A percentile compares a stretch with the other conserved stretches of the same genome.
These are phyloP conservation scores for Teunomyces gatunensis DNA, from an alignment of 805 yeast genomes.

Conservation along the genomic window DNA sequence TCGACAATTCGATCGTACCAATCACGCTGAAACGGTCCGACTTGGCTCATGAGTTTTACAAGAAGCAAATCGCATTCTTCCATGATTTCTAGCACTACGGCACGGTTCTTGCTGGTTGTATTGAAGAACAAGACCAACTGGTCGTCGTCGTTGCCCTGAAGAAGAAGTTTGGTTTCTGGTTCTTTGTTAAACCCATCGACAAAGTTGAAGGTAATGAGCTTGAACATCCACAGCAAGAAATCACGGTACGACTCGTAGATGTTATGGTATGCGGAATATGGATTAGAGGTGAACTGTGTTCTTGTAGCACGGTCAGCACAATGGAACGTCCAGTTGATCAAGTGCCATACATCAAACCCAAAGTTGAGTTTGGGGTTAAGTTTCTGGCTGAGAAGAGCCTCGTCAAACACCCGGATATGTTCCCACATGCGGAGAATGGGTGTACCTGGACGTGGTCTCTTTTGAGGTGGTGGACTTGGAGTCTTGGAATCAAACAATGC, in stretches of 20 bases:
- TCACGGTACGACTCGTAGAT: conserved; percentile 23
- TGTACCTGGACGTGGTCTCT: background rate
- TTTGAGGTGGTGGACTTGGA: background rate
- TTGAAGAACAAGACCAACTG: background rate
- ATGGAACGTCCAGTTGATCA: conserved; percentile 34
- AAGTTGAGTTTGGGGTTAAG: conserved; percentile 19
- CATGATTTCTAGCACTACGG: background rate
- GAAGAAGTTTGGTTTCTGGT: conserved; percentile 1
- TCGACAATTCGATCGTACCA: conserved; percentile 33
- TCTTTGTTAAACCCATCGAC: conserved; percentile 6
- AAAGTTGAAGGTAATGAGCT: conserved; percentile 17
- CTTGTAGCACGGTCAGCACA: conserved; percentile 31
- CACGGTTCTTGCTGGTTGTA: conserved; percentile 1
- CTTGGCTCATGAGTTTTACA: conserved; percentile 17
- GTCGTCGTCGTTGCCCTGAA: background rate
- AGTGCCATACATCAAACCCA: conserved; percentile 27
- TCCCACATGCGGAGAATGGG: conserved; percentile 1
- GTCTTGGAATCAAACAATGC: background rate
- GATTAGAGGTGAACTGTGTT: conserved; percentile 17
- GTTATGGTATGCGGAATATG: conserved; percentile 18
- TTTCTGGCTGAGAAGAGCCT: conserved; percentile 21
- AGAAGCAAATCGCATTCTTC: conserved; percentile 8
- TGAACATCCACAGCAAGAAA: conserved; percentile 19
- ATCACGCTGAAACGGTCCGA: conserved; percentile 18
- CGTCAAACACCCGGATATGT: conserved; percentile 29